phyloP scores from a whole-genome alignment of 768 basidiomycete genomes.

The Cubamyces lactineus region DNA sequence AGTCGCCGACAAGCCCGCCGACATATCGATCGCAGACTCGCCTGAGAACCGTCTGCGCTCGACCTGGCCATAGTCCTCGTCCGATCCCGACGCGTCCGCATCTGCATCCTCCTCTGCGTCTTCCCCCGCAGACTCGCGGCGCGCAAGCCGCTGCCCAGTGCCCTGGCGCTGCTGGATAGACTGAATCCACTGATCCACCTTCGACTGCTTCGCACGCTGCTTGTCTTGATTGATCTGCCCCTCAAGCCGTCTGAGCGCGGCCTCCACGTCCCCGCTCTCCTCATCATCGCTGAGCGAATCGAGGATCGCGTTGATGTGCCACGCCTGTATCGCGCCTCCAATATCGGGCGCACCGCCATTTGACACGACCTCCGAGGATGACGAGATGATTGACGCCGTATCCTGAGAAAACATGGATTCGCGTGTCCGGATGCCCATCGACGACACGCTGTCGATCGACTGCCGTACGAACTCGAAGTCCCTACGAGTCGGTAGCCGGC shows the following conservation, averaged over 20 bases:
- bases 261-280: slow-evolving; percentile 80
- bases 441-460: slow-evolving; percentile 69
- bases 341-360: slow-evolving; percentile 37
- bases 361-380: slow-evolving; percentile 29
- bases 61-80: slow-evolving; percentile 42
- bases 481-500: slow-evolving; percentile 71
- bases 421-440: slow-evolving; percentile 72
- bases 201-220: slow-evolving; percentile 69
- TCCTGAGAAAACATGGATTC: slow-evolving; percentile 59
- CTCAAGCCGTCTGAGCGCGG: slow-evolving; percentile 78
- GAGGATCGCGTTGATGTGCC: slow-evolving; percentile 82
- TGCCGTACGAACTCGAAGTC: slow-evolving; percentile 81
- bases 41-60: slow-evolving; percentile 21
- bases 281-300: slow-evolving; percentile 74
- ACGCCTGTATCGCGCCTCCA: slow-evolving; percentile 64
- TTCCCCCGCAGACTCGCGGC: slow-evolving; percentile 43
- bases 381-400: slow-evolving; percentile 43
- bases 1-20: slow-evolving; percentile 15
- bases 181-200: slow-evolving; percentile 84
- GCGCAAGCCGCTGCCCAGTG: slow-evolving; percentile 55
- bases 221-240: slow-evolving; percentile 80
- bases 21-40: slow-evolving; percentile 11
- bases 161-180: slow-evolving; percentile 69
- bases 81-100: slow-evolving; percentile 27
- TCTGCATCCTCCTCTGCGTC: slow-evolving; percentile 45